Evolutionary conservation across 2,329 filamentous ascomycete species (phyloP), one percentile per base, ranked within the genome.

Genomic region (Drechmeria coniospora): DNA sequence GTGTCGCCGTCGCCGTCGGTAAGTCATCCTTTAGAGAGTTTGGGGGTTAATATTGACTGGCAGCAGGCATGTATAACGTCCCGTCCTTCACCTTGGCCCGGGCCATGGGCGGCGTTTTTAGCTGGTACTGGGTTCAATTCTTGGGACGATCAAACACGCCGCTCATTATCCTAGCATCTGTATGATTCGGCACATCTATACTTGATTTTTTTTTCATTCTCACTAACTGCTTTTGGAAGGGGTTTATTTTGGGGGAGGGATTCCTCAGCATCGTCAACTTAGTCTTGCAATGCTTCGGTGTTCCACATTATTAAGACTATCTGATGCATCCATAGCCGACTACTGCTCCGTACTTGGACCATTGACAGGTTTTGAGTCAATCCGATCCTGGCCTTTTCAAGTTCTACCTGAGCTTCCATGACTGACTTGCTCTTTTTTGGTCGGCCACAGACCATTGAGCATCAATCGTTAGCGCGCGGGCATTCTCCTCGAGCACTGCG

Each of bases 1-100:
- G 90, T 0, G 94, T 98, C 43, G 87, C 90, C 3, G 87, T 98
- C 13, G 90, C 90, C 21, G 83, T 94, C 43, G 86, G 77, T 78
- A 54, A 50, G 50, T 39, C 17, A 20, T 23, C 6, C 5, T 17
- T 27, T 34, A 17, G 30, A 18, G 15, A 2, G 13, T 15, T 18
- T 25, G 6, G 32, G n/a, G 15, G 9, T 19, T 8, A 23, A 7
- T 4, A 23, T 10, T 13, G 10, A 23, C 17, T 8, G 17, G 6
- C 8, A 24, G 12, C 40, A 77, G 79, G 90, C 26, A 98, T 98
- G 74, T 98, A 95, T 56, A 98, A 95, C 43, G 83, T 87, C 1
- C 90, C 90, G 0, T 92, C 83, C 0, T 98, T 98, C 47, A 98
- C 90, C 0, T 60, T 98, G 21, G 86, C 90, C 1, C 64, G 90